Base-by-base conservation (phyloP, 176 grass and related monocot species). In the Ananas comosus region DNA sequence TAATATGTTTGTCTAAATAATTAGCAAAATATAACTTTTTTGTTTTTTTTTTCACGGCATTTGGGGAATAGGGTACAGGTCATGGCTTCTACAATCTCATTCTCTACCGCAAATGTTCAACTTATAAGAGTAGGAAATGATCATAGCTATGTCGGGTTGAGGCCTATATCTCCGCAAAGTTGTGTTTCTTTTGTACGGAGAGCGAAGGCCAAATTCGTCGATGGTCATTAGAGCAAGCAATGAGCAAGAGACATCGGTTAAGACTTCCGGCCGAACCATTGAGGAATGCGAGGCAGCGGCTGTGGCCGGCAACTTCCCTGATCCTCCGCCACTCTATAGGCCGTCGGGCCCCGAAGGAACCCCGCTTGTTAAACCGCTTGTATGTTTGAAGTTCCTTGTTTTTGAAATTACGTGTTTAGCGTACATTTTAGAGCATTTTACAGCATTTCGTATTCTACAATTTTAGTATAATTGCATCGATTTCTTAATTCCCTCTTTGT, bases 281-380 rank as follows among this genome's bases (percentile, higher is more conserved):
- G 89, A 97, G 82, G 94, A 97, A 76, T 97, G 89, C 18, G 94
- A 97, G 79, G 89, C 89, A 12, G 89, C 85, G 16, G 94, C 94
- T 65, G 94, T 90, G 16, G 86, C 94, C 12, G 89, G 89, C 23
- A 90, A 29, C 13, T 90, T 97, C 72, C 75, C 89, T 8, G 80
- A 78, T 54, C 82, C 89, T 13, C 86, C 84, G 1, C 79, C 67
- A 2, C 67, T 85, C 23, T 64, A 79, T 10, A 85, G 74, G 52
- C 89, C 94, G 3, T 68, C 77, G 72, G 74, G 64, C n/a, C 94
- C 94, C 10, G 77, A 87, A 70, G 94, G 94, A 68, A 90, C 94
- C 6, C 94, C 94, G 8, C 29, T 82, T 53, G 85, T 97, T 82
- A 85, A 79, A 53, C 82, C 89, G 51, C 79, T 97, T 64, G 94